phyloP scores from a whole-genome alignment of 306 rosid species.

The Rubus parviflorus region DNA sequence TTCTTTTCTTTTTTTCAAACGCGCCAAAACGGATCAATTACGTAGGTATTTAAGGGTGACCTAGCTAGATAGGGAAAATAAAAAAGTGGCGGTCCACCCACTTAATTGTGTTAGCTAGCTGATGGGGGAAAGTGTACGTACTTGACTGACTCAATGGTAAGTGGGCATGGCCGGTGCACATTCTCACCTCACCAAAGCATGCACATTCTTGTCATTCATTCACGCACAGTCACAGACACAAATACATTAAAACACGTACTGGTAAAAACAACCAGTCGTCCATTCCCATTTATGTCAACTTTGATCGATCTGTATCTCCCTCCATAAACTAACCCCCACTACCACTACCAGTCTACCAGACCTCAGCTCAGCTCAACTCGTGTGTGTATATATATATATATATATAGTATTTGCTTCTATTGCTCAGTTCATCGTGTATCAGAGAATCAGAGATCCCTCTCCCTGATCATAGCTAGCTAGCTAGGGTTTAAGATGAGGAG shows the following conservation, averaged over 20 bases:
- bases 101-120: background rate
- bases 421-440: background rate
- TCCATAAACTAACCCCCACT: background rate
- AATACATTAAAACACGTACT: background rate
- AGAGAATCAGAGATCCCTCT: background rate
- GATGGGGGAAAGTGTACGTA: background rate
- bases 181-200: constrained; percentile 1
- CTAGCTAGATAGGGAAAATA: background rate
- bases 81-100: background rate
- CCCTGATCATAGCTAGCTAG: background rate
- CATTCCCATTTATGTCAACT: background rate
- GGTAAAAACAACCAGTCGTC: constrained; percentile 11
- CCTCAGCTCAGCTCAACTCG: background rate
- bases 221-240: background rate
- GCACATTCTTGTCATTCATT: background rate
- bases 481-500: constrained; percentile 27
- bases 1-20: too few relatives aligned
- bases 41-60: background rate
- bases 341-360: background rate
- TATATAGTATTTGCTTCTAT: background rate
- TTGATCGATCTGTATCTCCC: background rate
- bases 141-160: background rate
- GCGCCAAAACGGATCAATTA: too few relatives aligned
- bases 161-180: constrained; percentile 7
- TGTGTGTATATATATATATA: background rate